Evolutionary conservation across 768 basidiomycete genomes (phyloP).

Genomic region (Wakefieldia striispora): DNA sequence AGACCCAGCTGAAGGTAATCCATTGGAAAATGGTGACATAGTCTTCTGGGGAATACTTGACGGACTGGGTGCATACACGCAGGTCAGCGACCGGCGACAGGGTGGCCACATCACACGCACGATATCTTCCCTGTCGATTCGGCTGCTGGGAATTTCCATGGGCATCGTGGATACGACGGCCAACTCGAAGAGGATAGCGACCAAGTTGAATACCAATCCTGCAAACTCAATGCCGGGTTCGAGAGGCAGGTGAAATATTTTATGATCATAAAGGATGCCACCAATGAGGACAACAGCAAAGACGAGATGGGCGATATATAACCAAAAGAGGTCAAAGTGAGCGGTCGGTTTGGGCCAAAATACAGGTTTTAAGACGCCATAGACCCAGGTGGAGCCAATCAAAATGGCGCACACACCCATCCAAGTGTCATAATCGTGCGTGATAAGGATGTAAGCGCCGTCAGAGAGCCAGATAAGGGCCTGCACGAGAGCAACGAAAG

Average conservation of each 20-base stretch:
- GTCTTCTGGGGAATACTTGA: conserved; percentile 57
- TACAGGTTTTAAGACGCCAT: conserved; percentile 56
- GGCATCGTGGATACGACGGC: conserved; percentile 60
- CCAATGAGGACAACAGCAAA: conserved; percentile 50
- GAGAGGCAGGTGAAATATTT: conserved; percentile 41
- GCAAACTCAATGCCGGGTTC: conserved; percentile 31
- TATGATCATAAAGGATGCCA: conserved; percentile 51
- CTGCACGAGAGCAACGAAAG: conserved; percentile 53
- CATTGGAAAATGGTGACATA: conserved; percentile 71
- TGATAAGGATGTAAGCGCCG: conserved; percentile 51
- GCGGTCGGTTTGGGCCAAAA: conserved; percentile 52
- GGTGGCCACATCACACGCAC: conserved; percentile 39
- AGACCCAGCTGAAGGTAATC: conserved; percentile 71
- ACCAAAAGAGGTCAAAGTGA: conserved; percentile 59
- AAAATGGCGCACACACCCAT: conserved; percentile 42
- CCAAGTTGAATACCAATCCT: conserved; percentile 41
- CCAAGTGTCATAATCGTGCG: conserved; percentile 36
- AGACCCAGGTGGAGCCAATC: conserved; percentile 61
- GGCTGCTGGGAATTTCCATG: conserved; percentile 55
- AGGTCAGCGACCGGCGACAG: background rate
- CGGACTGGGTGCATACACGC: conserved; percentile 15
- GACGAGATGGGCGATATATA: conserved; percentile 52
- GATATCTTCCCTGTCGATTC: conserved; percentile 54
- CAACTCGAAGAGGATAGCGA: conserved; percentile 42
- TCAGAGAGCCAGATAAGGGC: conserved; percentile 57